Evolutionary conservation across 371 early-diverging fungal genomes (phyloP), one percentile per base, ranked within the genome.

Genomic region (Mucor circinelloides): DNA sequence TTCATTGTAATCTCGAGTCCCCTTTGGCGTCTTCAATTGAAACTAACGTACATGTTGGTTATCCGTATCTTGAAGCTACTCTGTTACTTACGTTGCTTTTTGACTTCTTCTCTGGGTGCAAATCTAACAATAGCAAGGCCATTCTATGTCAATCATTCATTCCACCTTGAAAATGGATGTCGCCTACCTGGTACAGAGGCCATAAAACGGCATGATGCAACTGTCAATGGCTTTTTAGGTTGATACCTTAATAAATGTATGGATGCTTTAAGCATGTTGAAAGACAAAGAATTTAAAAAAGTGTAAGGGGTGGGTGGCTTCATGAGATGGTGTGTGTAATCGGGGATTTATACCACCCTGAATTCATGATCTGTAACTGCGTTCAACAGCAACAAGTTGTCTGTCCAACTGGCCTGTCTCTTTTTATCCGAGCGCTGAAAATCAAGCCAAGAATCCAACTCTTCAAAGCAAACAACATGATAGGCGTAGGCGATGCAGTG

Each of bases 1-100:
- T 54, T 95, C 95, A 62, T 83, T 86, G 72, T 95, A 99, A 84
- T 99, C 99, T 69, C 87, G 87, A 42, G 99, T 99, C 2, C 99
- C 99, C 57, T 75, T 73, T 3, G 73, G 73, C 40, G 73, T 73
- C 25, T 73, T 73, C 27, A 73, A 38, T 48, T 62, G 57, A 63
- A 73, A 63, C 56, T 56, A 25, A 7, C 10, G 21, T n/a, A 7
- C 8, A 25, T 2, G 25, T 31, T 8, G 12, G n/a, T 32, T 6
- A 3, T 31, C 25, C 7, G 9, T 13, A n/a, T 15, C n/a, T 32
- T 56, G n/a, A 12, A 31, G 6, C 6, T 6, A n/a, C 17, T 30
- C 7, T 31, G 30, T 19, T n/a, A 56, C 56, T 56, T 56, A 56
- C 56, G 10, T 56, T 56, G 56, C 56, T 21, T 56, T 31, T 32